phyloP scores from a whole-genome alignment of 2,329 filamentous ascomycete species.

The Penicillium sp. region DNA sequence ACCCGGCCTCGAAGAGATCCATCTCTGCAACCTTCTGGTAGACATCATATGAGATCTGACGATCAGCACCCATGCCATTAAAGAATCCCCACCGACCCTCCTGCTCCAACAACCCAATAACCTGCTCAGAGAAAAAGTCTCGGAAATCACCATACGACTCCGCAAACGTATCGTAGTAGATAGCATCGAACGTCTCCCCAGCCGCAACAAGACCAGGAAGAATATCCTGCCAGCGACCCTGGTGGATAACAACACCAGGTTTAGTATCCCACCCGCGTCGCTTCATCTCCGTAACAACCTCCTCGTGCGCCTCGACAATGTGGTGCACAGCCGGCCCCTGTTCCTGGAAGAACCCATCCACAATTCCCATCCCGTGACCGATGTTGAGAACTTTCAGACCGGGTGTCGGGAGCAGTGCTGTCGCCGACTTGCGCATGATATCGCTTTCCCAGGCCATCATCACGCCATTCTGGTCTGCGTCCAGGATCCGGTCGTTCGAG shows the following conservation, averaged over 20 bases:
- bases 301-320: conserved; percentile 81
- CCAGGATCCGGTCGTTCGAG: conserved; percentile 65
- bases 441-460: conserved; percentile 93
- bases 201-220: conserved; percentile 65
- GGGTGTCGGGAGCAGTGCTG: conserved; percentile 59
- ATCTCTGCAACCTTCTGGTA: conserved; percentile 90
- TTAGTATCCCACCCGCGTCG: conserved; percentile 67
- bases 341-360: conserved; percentile 72
- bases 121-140: conserved; percentile 81
- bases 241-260: conserved; percentile 59
- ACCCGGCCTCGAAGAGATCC: conserved; percentile 81
- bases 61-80: conserved; percentile 81
- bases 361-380: conserved; percentile 87
- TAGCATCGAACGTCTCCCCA: conserved; percentile 73
- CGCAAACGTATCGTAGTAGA: conserved; percentile 98
- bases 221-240: conserved; percentile 78
- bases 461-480: conserved; percentile 74
- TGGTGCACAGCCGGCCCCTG: conserved; percentile 70
- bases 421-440: conserved; percentile 77
- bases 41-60: conserved; percentile 92
- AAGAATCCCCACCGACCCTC: conserved; percentile 62
- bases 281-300: conserved; percentile 68
- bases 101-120: conserved; percentile 68
- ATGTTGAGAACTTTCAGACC: conserved; percentile 77
- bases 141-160: conserved; percentile 86